Conservation (phyloP, 2,329 filamentous ascomycete species). For the Neopestalotiopsis sp. region DNA sequence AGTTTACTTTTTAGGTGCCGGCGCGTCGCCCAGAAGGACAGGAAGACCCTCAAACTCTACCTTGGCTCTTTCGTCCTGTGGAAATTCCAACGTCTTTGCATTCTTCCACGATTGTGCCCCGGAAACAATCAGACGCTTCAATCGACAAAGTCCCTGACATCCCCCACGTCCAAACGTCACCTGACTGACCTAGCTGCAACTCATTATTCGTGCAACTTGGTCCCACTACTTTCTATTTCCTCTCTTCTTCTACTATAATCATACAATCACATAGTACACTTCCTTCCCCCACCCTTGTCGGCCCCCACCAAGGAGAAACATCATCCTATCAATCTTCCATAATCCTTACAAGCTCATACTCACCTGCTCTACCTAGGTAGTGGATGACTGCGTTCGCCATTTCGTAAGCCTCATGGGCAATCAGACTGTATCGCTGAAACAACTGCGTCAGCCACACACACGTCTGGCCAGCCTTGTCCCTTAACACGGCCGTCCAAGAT, state of each 20-base stretch:
- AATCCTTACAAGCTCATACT: not conserved
- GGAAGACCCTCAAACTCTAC: not conserved
- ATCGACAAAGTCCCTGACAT: not conserved
- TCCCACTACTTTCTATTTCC: not conserved
- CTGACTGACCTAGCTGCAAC: not conserved
- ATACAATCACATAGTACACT: not conserved
- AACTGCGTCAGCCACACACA: not conserved
- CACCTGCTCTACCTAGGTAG: not conserved
- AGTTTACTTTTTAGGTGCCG: not conserved
- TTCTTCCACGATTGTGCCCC: not conserved
- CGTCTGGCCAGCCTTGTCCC: not conserved
- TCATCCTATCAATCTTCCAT: not conserved
- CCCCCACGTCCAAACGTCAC: not conserved
- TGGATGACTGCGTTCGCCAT: not conserved
- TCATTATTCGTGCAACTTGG: not conserved
- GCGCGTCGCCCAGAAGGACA: not conserved
- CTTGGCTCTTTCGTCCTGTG: not conserved
- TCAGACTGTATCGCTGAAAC: not conserved
- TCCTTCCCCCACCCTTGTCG: not conserved
- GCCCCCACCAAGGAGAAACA: not conserved
- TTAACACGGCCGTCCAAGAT: constrained; percentile 22
- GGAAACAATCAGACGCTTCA: too few relatives aligned
- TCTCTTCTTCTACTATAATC: not conserved
- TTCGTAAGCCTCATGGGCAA: not conserved
- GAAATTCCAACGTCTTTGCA: not conserved